Base-by-base conservation (phyloP, 2,329 filamentous ascomycete species). In the Exophiala sp. region DNA sequence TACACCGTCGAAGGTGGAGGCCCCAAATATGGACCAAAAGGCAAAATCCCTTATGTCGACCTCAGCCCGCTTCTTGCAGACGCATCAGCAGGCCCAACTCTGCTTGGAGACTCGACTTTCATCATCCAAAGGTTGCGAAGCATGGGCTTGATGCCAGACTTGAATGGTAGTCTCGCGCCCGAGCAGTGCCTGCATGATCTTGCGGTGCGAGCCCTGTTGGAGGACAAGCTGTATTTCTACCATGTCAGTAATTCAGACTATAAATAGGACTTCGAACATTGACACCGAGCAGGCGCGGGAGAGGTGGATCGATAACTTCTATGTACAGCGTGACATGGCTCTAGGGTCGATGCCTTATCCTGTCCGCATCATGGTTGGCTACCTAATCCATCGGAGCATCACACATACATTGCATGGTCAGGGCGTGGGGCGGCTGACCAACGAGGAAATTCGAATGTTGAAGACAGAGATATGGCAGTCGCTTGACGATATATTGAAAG, bases 151-250 rank as follows among this genome's bases (percentile, higher is more conserved):
- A 29, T 82, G 3, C 54, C 69, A 2, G 77, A 85, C 55, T 59
- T 86, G 10, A 83, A 83, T 52, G 68, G 60, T 0, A 50, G 47
- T 0, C 61, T 85, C 2, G 63, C 68, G 0, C 65, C 72, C 0
- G 58, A 62, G 0, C 65, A 76, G 18, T 71, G 64, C 38, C 74
- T 76, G 0, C 66, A 75, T 0, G 82, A 86, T 65, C 63, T 82
- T 7, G 78, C 75, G 0, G 55, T 85, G 1, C 68, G 76, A 12
- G 76, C 80, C 0, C 60, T 86, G 47, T 55, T 86, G 20, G 83
- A 86, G 67, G 82, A 86, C 16, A 83, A 79, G 65, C 58, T 83
- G 11, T 81, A 79, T 62, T 85, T 85, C 58, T 82, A 78, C 54
- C 71, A 77, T 21, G 76, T 79, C 54, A 35, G 66, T 34, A 20